phyloP scores from a whole-genome alignment of 139 green algal genomes.

The Ulvella scutata region DNA sequence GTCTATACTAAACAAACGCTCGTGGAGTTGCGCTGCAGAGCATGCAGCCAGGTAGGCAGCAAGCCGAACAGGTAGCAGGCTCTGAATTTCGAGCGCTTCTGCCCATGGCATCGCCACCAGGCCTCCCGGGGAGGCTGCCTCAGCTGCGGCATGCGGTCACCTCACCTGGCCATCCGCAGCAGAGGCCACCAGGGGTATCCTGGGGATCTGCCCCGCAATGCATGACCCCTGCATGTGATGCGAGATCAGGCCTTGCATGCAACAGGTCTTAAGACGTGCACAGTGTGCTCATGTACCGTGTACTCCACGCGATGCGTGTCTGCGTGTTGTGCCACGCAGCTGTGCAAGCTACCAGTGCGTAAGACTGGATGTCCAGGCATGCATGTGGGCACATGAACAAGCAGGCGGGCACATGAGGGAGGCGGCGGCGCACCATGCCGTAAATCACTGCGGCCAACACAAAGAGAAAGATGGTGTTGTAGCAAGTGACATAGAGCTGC shows the following conservation, averaged over 20 bases:
- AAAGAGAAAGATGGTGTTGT: constrained; percentile 77
- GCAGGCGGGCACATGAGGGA: neutral
- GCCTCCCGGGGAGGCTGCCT: no score
- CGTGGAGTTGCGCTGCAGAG: no score
- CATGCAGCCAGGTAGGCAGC: no score
- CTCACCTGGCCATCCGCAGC: constrained; percentile 58
- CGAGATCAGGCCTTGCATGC: neutral
- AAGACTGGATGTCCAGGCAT: neutral
- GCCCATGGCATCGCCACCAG: no score
- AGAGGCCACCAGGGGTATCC: constrained; percentile 60
- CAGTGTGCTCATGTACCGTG: neutral
- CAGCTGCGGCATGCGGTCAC: neutral
- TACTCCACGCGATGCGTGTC: neutral
- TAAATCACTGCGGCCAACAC: constrained; percentile 49
- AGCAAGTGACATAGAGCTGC: constrained; percentile 42
- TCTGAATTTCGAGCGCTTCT: no score
- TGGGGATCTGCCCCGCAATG: constrained; percentile 37
- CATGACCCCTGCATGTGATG: constrained; percentile 35
- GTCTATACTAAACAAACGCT: no score
- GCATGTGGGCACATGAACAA: neutral
- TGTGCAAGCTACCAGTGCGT: neutral
- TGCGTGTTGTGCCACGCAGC: neutral
- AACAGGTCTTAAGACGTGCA: neutral
- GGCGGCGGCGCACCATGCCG: constrained; percentile 38
- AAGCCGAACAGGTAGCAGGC: no score